Evolutionary conservation across 495 filamentous ascomycete species (phyloP).

Genomic region (Neurospora sp.): DNA sequence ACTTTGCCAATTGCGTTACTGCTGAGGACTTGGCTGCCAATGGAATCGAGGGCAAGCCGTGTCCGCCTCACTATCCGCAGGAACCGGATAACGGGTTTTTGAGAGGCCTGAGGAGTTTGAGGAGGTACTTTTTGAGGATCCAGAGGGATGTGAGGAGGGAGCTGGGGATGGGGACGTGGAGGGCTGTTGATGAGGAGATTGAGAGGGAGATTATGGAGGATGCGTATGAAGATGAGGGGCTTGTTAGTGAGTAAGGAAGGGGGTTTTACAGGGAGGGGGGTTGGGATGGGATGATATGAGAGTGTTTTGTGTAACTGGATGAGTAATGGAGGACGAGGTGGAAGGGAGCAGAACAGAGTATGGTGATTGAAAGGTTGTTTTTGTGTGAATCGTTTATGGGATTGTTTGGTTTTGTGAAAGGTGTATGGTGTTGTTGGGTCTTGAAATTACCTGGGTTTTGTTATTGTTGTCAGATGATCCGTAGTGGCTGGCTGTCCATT

Average conservation of each 20-base stretch:
- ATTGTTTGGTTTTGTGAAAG: no score
- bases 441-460: no score
- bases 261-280: background rate
- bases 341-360: no score
- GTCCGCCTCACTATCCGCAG: constrained; percentile 70
- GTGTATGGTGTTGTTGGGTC: no score
- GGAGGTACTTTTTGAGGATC: constrained; percentile 80
- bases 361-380: no score
- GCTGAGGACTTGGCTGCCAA: constrained; percentile 53
- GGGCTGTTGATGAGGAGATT: background rate
- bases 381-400: no score
- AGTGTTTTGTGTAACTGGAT: no score
- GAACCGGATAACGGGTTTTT: constrained; percentile 86
- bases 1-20: constrained; percentile 96
- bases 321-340: no score
- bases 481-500: no score
- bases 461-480: no score
- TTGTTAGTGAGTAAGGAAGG: background rate
- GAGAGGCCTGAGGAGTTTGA: constrained; percentile 68
- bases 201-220: background rate
- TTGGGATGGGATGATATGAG: no score
- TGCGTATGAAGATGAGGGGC: background rate
- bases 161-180: constrained; percentile 21
- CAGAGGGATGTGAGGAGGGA: constrained; percentile 65
- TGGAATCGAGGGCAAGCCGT: constrained; percentile 43